Base-by-base conservation (phyloP, 805 yeast species). In the Wickerhamiella dianesei region DNA sequence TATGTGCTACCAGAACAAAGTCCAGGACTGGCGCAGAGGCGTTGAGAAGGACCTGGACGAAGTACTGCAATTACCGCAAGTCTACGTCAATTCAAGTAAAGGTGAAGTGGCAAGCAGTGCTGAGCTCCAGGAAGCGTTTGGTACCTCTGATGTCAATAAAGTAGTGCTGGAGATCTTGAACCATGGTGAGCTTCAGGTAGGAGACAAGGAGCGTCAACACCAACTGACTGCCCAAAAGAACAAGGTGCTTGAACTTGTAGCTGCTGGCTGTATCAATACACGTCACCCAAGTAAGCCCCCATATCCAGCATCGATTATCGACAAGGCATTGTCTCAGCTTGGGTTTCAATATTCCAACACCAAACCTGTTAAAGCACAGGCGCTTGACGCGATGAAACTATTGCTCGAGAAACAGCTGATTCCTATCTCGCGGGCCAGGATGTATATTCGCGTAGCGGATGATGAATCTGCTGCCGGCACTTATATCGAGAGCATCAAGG, bases 1-100 rank as follows among this genome's bases (percentile, higher is more conserved):
- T 41, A 97, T 97, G 0, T 92, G 98, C 60, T 92, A 92, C 63
- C 95, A 85, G 59, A 92, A 92, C 59, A 92, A 92, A 60, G 96
- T 92, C 3, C 97, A 89, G 62, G 98, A 92, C 63, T 92, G 87
- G 77, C 72, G 96, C 56, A 74, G 76, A 51, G 83, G 82, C 49
- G 78, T 84, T 4, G 98, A 92, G 59, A 89, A 85, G 55, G 96
- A 92, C 61, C 63, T 92, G 6, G 97, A 92, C 66, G 98, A 92
- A 60, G 98, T 92, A 2, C 69, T 92, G 35, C 98, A 92, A 62
- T 86, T 92, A 45, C 95, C 87, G n/a, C 95, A 83, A 62, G 94
- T 92, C 1, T 92, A 92, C 58, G 62, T 77, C 35, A 92, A 92
- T 59, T 97, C 88, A 0, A 85, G 95, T 14, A 92, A 92, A 59